Conservation (phyloP, 2,329 filamentous ascomycete genomes). For the Xylaria sp. region DNA sequence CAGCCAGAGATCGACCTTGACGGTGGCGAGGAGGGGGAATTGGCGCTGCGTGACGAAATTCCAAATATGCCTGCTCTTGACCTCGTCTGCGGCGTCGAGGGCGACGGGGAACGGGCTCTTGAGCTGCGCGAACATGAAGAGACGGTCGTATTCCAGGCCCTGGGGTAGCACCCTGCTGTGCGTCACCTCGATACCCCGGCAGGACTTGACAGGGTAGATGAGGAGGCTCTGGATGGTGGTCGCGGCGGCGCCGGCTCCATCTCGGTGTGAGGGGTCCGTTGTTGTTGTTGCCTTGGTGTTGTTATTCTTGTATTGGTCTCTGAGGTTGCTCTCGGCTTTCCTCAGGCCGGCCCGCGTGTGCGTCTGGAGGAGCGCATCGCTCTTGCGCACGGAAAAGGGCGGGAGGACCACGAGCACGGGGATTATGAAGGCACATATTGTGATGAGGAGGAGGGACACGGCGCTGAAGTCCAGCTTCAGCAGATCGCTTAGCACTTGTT, state of each 20-base stretch:
- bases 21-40: constrained; percentile 63
- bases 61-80: constrained; percentile 51
- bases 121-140: constrained; percentile 75
- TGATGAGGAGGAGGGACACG: constrained; percentile 27
- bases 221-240: constrained; percentile 56
- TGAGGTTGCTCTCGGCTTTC: constrained; percentile 36
- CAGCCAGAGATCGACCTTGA: constrained; percentile 63
- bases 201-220: constrained; percentile 81
- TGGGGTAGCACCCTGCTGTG: constrained; percentile 58
- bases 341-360: constrained; percentile 45
- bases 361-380: constrained; percentile 51
- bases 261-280: constrained; percentile 19
- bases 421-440: constrained; percentile 42
- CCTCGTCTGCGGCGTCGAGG: constrained; percentile 31
- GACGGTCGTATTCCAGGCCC: constrained; percentile 73
- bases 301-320: constrained; percentile 20
- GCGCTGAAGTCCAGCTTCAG: constrained; percentile 26
- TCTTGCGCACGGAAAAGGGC: constrained; percentile 46
- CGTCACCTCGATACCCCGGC: constrained; percentile 67
- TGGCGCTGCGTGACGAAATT: constrained; percentile 66
- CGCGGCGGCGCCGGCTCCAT: constrained; percentile 10
- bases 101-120: constrained; percentile 43
- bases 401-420: constrained; percentile 52
- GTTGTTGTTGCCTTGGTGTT: not conserved
- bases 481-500: constrained; percentile 18